Evolutionary conservation across 129 eudicot genomes (phyloP).

Genomic region (Flaveria trinervia): DNA sequence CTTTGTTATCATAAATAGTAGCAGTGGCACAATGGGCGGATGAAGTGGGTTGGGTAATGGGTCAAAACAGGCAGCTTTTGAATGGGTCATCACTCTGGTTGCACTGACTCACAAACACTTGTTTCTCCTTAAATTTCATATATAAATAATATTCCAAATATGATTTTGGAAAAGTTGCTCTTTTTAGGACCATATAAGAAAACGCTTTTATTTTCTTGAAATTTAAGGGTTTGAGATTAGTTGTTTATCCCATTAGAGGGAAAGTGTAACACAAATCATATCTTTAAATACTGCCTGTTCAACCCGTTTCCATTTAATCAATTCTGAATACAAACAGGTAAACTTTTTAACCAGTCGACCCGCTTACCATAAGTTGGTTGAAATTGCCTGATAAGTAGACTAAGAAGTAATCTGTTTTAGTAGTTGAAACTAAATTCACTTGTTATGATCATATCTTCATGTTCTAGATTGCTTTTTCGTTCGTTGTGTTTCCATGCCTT

Average conservation of each 20-base stretch:
- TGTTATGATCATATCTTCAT: slow-evolving; percentile 8
- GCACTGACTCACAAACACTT: not conserved
- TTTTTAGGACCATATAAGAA: not conserved
- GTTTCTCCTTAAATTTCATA: not conserved
- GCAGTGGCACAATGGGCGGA: not conserved
- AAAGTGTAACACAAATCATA: not conserved
- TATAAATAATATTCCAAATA: not conserved
- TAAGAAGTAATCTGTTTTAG: not conserved
- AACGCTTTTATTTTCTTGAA: not conserved
- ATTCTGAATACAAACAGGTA: not conserved
- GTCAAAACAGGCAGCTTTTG: not conserved
- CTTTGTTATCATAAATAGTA: not conserved
- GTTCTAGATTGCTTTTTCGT: slow-evolving; percentile 81
- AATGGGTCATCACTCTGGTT: not conserved
- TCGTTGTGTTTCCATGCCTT: slow-evolving; percentile 96
- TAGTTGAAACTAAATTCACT: not conserved
- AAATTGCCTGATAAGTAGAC: not conserved
- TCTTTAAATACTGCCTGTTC: not conserved
- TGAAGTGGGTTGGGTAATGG: not conserved
- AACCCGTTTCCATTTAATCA: not conserved
- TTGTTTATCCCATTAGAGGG: not conserved
- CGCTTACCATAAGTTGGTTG: not conserved
- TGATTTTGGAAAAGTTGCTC: not conserved
- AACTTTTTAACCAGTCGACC: not conserved
- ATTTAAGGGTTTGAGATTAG: not conserved